Evolutionary conservation across 352 stramenopile genomes (phyloP).

Genomic region (Achlya hypogyna): DNA sequence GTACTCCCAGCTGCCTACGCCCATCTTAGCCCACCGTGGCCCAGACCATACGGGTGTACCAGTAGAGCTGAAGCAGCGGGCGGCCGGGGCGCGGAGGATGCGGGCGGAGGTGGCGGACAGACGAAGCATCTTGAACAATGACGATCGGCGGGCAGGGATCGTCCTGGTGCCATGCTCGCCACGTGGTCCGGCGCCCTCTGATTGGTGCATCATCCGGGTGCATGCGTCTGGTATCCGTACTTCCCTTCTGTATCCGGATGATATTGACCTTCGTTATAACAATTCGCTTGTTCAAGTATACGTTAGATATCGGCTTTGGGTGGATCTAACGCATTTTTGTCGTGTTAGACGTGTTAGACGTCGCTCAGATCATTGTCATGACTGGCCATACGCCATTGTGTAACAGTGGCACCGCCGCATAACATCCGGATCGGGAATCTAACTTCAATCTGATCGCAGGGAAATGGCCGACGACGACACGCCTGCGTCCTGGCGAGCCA

Average conservation of each 20-base stretch:
- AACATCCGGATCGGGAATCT: neutral
- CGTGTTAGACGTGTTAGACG: no score
- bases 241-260: neutral
- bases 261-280: neutral
- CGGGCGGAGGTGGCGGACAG: neutral
- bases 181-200: neutral
- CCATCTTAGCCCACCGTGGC: neutral
- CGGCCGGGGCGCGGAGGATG: neutral
- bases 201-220: neutral
- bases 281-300: neutral
- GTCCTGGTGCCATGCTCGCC: neutral
- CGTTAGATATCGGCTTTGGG: neutral
- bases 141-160: neutral
- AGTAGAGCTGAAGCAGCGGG: slow-evolving; percentile 5
- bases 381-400: no score
- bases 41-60: no score
- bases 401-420: neutral
- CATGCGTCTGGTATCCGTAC: neutral
- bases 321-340: no score
- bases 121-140: neutral
- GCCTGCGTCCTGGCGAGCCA: neutral
- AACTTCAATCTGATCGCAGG: neutral
- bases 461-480: neutral
- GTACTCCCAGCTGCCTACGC: slow-evolving; percentile 68
- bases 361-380: no score